phyloP scores from a whole-genome alignment of 139 green algal genomes.

The Closterium sp. region DNA sequence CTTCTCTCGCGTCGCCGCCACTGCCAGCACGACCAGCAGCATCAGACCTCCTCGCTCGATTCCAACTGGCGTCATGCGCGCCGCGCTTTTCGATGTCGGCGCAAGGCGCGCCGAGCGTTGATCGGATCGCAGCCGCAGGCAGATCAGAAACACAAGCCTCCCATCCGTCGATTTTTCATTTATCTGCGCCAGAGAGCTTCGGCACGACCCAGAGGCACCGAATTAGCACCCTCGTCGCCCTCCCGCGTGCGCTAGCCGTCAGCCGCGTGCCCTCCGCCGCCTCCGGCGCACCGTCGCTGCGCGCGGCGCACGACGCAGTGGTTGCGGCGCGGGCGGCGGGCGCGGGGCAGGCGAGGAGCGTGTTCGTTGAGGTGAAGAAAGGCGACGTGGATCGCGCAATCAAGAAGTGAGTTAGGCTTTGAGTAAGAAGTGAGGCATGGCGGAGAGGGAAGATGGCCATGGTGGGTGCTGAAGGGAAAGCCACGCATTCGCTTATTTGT shows the following conservation, averaged over 20 bases:
- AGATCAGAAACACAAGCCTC: background rate
- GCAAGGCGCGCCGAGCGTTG: background rate
- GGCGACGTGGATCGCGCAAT: background rate
- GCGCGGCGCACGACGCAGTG: too few species aligned
- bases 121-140: background rate
- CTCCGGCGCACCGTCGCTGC: background rate
- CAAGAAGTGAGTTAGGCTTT: too few species aligned
- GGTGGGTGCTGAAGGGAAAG: too few species aligned
- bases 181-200: background rate
- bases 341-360: background rate
- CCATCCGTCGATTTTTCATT: background rate
- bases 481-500: too few species aligned
- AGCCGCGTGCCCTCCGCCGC: background rate
- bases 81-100: background rate
- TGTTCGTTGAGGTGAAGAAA: background rate
- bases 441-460: too few species aligned
- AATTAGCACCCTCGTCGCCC: background rate
- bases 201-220: background rate
- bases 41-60: too few species aligned
- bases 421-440: too few species aligned
- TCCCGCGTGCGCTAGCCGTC: background rate
- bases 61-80: background rate
- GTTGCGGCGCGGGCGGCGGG: too few species aligned
- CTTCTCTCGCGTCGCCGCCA: too few species aligned
- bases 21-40: background rate